phyloP scores from a whole-genome alignment of 2,329 filamentous ascomycete genomes.

The Exophiala calicioides region DNA sequence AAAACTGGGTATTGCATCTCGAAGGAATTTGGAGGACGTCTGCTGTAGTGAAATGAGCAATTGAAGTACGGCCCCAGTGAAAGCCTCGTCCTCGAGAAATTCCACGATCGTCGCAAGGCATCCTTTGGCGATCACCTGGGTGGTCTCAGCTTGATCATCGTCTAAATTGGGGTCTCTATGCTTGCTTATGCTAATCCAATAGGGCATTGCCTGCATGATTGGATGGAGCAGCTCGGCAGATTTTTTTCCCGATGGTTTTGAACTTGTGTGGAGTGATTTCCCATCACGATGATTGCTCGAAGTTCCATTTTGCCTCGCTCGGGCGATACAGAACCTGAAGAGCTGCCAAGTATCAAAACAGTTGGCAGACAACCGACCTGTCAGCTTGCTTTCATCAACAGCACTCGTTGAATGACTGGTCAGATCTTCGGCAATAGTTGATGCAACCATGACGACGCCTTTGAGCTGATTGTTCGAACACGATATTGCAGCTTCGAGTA shows the following conservation, averaged over 20 bases:
- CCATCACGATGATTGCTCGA: background rate
- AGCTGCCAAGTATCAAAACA: conserved; percentile 25
- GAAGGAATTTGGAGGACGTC: conserved; percentile 19
- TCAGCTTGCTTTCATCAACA: conserved; percentile 12
- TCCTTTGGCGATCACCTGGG: conserved; percentile 7
- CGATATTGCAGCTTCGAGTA: conserved; percentile 26
- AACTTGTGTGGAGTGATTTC: background rate
- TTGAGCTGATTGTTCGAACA: conserved; percentile 21
- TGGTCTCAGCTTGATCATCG: conserved; percentile 1
- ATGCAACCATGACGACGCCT: conserved; percentile 29
- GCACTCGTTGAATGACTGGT: conserved; percentile 10
- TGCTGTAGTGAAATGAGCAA: conserved; percentile 23
- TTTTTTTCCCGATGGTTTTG: background rate
- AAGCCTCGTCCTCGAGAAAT: conserved; percentile 7
- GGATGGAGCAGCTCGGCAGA: conserved; percentile 9
- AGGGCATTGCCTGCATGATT: conserved; percentile 18
- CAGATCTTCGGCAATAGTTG: conserved; percentile 42
- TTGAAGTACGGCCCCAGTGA: conserved; percentile 20
- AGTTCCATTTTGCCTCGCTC: background rate
- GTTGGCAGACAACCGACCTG: conserved; percentile 18
- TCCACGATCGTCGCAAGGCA: conserved; percentile 9
- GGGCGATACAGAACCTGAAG: conserved; percentile 19
- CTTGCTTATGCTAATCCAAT: conserved; percentile 21
- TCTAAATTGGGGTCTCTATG: background rate
- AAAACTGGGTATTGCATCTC: conserved; percentile 19